Conservation (phyloP, 1,284 basidiomycete species). For the Trichosporon ovoides region DNA sequence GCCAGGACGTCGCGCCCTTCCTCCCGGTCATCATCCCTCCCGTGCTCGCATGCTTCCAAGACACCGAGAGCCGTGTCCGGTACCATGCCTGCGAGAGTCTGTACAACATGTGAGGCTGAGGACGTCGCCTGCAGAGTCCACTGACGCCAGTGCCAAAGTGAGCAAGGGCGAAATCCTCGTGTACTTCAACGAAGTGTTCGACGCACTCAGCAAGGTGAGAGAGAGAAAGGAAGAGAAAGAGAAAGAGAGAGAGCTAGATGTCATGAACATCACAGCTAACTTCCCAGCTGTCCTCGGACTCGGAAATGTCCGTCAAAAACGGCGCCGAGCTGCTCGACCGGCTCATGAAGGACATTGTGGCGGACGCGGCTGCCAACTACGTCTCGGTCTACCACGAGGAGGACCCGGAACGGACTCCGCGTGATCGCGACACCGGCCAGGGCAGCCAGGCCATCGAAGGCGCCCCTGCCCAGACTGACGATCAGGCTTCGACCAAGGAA, state of each 20-base stretch:
- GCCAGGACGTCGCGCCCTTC: constrained; percentile 86
- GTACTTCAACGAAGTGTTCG: constrained; percentile 98
- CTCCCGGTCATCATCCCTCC: constrained; percentile 88
- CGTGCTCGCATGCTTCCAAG: constrained; percentile 87
- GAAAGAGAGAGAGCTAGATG: too few relatives aligned
- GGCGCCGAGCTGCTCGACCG: constrained; percentile 97
- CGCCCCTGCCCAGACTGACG: not conserved
- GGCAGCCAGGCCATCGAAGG: constrained; percentile 19
- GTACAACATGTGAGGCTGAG: constrained; percentile 73
- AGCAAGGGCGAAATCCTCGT: constrained; percentile 95
- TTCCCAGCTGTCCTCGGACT: constrained; percentile 89
- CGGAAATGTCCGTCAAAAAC: constrained; percentile 95
- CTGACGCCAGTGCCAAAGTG: constrained; percentile 64
- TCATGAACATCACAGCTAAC: not conserved
- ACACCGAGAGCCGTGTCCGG: constrained; percentile 88
- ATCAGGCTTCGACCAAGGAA: not conserved
- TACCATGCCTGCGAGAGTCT: constrained; percentile 82
- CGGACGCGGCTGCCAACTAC: constrained; percentile 92
- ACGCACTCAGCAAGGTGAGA: constrained; percentile 84
- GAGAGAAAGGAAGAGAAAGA: too few relatives aligned
- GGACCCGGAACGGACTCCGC: constrained; percentile 29
- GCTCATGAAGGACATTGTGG: constrained; percentile 93
- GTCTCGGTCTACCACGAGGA: constrained; percentile 70
- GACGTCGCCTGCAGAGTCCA: not conserved
- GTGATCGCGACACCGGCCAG: constrained; percentile 51